A percentile compares a stretch with the other conserved stretches of the same genome.
These are phyloP conservation scores for Sphagnurus paluster DNA, from an alignment of 1,284 basidiomycete genomes.

Conservation along the genomic window DNA sequence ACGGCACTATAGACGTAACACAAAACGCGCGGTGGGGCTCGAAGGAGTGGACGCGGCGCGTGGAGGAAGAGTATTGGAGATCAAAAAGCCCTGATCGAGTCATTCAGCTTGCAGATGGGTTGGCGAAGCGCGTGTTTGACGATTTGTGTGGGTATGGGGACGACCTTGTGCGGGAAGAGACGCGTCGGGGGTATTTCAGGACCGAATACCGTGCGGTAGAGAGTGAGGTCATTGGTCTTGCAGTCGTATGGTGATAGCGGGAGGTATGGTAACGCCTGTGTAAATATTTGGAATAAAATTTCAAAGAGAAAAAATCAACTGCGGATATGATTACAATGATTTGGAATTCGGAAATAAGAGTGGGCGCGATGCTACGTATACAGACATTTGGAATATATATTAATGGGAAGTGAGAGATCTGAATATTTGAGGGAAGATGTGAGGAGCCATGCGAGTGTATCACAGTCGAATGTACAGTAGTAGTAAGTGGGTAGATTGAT, in stretches of 20 bases:
- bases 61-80: conserved; percentile 24
- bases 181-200: conserved; percentile 55
- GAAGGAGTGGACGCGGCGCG: conserved; percentile 22
- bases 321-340: no score
- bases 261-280: no score
- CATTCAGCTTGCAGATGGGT: conserved; percentile 16
- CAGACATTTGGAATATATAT: no score
- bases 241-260: conserved; percentile 74
- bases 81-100: conserved; percentile 7
- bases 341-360: no score
- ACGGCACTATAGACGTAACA: conserved; percentile 30
- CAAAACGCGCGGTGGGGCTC: conserved; percentile 59
- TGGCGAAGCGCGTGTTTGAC: conserved; percentile 20
- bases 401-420: no score
- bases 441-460: not conserved
- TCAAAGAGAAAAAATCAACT: no score
- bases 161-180: conserved; percentile 29
- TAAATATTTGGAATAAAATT: no score
- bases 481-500: conserved; percentile 2
- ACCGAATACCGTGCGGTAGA: conserved; percentile 88
- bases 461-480: not conserved
- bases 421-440: no score
- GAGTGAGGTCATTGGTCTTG: conserved; percentile 80
- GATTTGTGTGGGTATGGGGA: conserved; percentile 25
- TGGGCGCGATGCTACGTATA: no score